Percentiles rank a stretch among this genome's conserved stretches.
phyloP scores from a whole-genome alignment of 148 eudicot species.

The Persicaria tinctoria region DNA sequence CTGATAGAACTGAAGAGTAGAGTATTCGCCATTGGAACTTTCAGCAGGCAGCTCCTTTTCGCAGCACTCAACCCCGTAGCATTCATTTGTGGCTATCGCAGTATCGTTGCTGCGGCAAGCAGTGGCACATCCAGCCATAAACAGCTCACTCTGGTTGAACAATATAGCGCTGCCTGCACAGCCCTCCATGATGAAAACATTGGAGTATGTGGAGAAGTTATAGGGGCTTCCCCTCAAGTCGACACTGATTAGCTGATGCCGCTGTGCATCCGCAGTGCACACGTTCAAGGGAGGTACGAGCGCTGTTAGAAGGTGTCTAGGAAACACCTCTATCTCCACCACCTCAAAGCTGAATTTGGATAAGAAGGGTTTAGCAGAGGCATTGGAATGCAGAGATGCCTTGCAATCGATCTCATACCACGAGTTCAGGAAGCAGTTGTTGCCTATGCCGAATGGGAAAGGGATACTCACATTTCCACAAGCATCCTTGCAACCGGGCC shows the following conservation, averaged over 20 bases:
- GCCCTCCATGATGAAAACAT: slow-evolving; percentile 16
- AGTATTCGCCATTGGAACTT: background rate
- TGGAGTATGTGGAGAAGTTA: background rate
- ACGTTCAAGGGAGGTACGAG: background rate
- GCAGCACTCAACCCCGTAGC: slow-evolving; percentile 37
- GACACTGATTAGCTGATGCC: background rate
- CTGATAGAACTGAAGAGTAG: background rate
- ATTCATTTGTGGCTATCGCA: background rate
- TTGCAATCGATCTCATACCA: slow-evolving; percentile 19
- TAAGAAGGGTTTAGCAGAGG: slow-evolving; percentile 18
- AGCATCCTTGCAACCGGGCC: slow-evolving; percentile 16
- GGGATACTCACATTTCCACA: slow-evolving; percentile 25
- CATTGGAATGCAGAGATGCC: background rate
- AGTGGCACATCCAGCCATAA: slow-evolving; percentile 17
- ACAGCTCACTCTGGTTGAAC: background rate
- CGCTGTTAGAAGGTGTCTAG: background rate
- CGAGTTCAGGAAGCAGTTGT: slow-evolving; percentile 13
- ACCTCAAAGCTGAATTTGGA: slow-evolving; percentile 14
- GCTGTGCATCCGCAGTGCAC: background rate
- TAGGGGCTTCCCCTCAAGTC: slow-evolving; percentile 15
- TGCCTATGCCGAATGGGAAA: slow-evolving; percentile 31
- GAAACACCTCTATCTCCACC: background rate
- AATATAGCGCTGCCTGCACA: slow-evolving; percentile 15
- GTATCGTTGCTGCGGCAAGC: slow-evolving; percentile 9
- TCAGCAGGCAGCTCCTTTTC: slow-evolving; percentile 6